Evolutionary conservation across 2,329 filamentous ascomycete genomes (phyloP).

Genomic region (Fusarium sarcochroum): DNA sequence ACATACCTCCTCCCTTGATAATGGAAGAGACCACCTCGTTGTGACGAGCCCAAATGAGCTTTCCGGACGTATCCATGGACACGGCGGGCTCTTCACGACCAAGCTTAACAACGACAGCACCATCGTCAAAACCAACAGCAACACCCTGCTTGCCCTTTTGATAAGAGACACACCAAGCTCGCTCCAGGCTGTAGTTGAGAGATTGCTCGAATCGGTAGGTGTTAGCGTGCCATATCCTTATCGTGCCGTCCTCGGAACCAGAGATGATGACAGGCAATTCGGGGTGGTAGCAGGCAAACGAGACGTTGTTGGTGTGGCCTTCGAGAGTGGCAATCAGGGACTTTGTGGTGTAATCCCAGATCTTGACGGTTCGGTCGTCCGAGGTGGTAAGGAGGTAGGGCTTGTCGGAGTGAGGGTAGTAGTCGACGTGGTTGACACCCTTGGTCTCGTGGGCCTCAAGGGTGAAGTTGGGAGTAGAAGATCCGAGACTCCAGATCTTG

Average conservation of each 20-base stretch:
- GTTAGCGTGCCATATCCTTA: conserved; percentile 99
- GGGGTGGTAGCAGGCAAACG: conserved; percentile 97
- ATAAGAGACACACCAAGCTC: conserved; percentile 97
- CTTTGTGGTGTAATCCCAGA: conserved; percentile 99
- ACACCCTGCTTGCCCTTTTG: conserved; percentile 95
- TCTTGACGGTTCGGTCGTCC: conserved; percentile 95
- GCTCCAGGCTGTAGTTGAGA: conserved; percentile 93
- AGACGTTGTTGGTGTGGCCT: conserved; percentile 97
- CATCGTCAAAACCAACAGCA: conserved; percentile 97
- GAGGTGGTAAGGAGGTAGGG: conserved; percentile 95
- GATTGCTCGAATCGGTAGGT: conserved; percentile 97
- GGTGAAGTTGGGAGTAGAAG: conserved; percentile 94
- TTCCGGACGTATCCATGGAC: conserved; percentile 96
- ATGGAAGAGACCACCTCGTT: conserved; percentile 96
- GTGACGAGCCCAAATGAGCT: conserved; percentile 95
- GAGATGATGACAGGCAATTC: conserved; percentile 98
- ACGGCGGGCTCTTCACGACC: conserved; percentile 97
- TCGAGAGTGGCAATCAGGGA: conserved; percentile 96
- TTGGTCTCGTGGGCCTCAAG: conserved; percentile 97
- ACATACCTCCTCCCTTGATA: conserved; percentile 85
- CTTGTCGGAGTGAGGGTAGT: conserved; percentile 80
- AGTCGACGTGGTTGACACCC: conserved; percentile 98
- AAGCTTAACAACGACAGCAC: conserved; percentile 97
- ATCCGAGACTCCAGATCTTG: conserved; percentile 97
- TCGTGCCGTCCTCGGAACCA: conserved; percentile 95